Evolutionary conservation across 495 filamentous ascomycete species (phyloP).

Genomic region (Neurospora africana): DNA sequence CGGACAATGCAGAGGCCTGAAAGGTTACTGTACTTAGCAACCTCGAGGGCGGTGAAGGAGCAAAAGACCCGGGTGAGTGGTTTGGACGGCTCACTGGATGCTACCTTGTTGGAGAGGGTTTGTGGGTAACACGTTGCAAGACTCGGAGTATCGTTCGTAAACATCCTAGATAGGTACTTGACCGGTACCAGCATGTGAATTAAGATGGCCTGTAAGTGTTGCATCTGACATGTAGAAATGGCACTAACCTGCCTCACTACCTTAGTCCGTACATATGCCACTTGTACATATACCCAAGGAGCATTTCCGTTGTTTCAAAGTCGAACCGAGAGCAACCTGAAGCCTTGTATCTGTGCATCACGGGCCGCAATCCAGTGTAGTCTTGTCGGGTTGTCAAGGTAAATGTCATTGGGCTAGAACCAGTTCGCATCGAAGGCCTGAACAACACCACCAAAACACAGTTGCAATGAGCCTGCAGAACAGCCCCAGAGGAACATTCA

Average conservation of each 20-base stretch:
- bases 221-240: too few species aligned
- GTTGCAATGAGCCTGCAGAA: not conserved
- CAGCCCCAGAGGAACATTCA: too few species aligned
- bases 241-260: too few species aligned
- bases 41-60: not conserved
- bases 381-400: not conserved
- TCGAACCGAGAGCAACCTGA: not conserved
- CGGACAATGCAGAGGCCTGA: not conserved
- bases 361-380: not conserved
- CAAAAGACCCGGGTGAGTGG: not conserved
- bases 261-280: too few species aligned
- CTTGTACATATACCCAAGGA: too few species aligned
- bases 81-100: not conserved
- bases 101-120: not conserved
- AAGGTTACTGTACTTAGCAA: not conserved
- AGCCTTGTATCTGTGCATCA: not conserved
- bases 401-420: not conserved
- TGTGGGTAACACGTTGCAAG: too few species aligned
- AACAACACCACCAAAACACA: not conserved
- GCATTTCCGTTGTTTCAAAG: not conserved
- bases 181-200: too few species aligned
- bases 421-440: not conserved
- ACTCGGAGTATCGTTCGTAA: too few species aligned
- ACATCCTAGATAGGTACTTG: too few species aligned
- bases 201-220: too few species aligned